phyloP scores from a whole-genome alignment of 2,329 filamentous ascomycete species.

The Pseudogymnoascus sp. region DNA sequence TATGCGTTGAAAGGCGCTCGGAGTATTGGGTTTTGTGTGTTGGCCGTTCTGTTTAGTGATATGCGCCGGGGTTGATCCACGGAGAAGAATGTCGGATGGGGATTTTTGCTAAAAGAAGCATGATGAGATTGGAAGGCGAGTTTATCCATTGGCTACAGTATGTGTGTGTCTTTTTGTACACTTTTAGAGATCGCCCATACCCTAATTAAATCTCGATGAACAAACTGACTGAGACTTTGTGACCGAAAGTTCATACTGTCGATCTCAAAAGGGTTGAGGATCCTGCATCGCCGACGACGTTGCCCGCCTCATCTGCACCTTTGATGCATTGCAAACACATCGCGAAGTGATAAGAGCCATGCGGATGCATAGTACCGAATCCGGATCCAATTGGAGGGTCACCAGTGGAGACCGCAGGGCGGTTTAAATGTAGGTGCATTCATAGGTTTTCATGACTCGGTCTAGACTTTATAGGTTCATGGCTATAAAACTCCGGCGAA shows the following conservation, averaged over 20 bases:
- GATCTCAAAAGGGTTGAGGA: neutral
- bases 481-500: neutral
- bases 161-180: conserved; percentile 7
- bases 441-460: neutral
- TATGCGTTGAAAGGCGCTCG: neutral
- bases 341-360: neutral
- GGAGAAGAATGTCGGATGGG: neutral
- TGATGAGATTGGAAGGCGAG: conserved; percentile 2
- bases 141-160: conserved; percentile 9
- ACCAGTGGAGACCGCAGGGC: neutral
- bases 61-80: conserved; percentile 1
- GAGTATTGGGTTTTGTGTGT: conserved; percentile 2
- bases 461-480: neutral
- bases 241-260: neutral
- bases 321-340: conserved; percentile 7
- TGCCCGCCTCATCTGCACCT: neutral
- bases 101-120: conserved; percentile 5
- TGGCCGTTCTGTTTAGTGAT: neutral
- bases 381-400: neutral
- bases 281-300: neutral
- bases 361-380: neutral
- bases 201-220: conserved; percentile 8
- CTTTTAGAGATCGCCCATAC: conserved; percentile 7
- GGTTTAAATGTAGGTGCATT: neutral
- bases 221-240: conserved; percentile 6